A percentile compares a stretch with the other conserved stretches of the same genome.
phyloP scores from a whole-genome alignment of 129 eudicot genomes.

The Saposhnikovia divaricata region DNA sequence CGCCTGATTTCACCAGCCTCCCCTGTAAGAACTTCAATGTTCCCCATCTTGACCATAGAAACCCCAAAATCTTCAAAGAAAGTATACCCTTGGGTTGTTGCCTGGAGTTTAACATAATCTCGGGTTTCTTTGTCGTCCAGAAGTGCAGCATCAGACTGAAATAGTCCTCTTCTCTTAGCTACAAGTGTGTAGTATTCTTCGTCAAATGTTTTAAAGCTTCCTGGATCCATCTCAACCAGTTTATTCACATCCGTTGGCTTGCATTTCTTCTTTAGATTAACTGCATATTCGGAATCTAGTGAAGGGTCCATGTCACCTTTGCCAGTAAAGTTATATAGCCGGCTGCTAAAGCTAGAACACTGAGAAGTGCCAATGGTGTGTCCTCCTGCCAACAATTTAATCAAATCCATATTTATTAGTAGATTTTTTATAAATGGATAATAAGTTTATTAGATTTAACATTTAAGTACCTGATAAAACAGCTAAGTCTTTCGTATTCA shows the following conservation, averaged over 20 bases:
- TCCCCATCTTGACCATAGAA: constrained; percentile 69
- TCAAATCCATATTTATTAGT: background rate
- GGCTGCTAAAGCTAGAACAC: constrained; percentile 12
- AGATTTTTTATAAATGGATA: background rate
- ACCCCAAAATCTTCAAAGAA: constrained; percentile 45
- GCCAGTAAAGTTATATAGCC: constrained; percentile 25
- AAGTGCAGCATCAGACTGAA: constrained; percentile 60
- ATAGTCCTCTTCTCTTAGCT: constrained; percentile 49
- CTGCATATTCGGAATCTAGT: constrained; percentile 9
- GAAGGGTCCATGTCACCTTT: constrained; percentile 21
- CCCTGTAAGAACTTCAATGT: constrained; percentile 50
- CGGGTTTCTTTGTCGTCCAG: constrained; percentile 26
- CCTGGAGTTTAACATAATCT: constrained; percentile 36
- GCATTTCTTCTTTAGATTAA: background rate
- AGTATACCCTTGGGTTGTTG: constrained; percentile 20
- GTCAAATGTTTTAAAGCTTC: constrained; percentile 11
- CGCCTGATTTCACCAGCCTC: constrained; percentile 51
- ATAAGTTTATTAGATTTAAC: too few species aligned
- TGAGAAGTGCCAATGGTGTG: constrained; percentile 23
- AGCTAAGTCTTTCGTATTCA: constrained; percentile 45
- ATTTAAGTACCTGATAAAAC: constrained; percentile 46
- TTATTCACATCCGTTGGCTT: background rate
- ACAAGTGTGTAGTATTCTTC: constrained; percentile 38
- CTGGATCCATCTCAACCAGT: background rate
- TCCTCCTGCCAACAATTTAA: constrained; percentile 10